Conservation (phyloP, 306 rosid species). For the Oxytropis ochrocephala region DNA sequence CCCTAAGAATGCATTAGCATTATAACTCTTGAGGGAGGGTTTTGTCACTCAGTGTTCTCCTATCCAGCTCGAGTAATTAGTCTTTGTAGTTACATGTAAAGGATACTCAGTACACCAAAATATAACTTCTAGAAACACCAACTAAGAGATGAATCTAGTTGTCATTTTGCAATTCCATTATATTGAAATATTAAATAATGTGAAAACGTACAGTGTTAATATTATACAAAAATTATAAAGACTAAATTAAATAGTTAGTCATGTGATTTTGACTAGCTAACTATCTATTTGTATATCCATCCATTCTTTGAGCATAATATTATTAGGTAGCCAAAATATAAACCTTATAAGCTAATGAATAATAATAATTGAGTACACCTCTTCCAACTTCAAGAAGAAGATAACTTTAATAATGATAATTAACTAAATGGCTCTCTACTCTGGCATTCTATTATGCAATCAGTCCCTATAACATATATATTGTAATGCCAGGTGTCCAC, state of each 20-base stretch:
- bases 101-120: too few species aligned
- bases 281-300: constrained; percentile 4
- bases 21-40: too few species aligned
- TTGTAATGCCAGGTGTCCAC: constrained; percentile 14
- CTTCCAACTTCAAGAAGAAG: constrained; percentile 24
- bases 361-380: neutral
- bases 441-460: constrained; percentile 9
- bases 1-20: too few species aligned
- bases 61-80: too few species aligned
- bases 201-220: too few species aligned
- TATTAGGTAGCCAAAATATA: neutral
- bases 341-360: neutral
- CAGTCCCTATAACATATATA: neutral
- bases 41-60: too few species aligned
- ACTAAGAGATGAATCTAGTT: too few species aligned
- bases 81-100: too few species aligned
- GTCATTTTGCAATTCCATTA: too few species aligned
- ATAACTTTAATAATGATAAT: constrained; percentile 14
- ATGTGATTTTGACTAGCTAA: constrained; percentile 23
- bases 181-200: too few species aligned
- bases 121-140: too few species aligned
- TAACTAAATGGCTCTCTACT: constrained; percentile 1
- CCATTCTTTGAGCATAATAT: neutral
- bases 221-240: too few species aligned
- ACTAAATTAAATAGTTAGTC: neutral